phyloP scores from a whole-genome alignment of 441 rosid species.

The Aleurites moluccanus region DNA sequence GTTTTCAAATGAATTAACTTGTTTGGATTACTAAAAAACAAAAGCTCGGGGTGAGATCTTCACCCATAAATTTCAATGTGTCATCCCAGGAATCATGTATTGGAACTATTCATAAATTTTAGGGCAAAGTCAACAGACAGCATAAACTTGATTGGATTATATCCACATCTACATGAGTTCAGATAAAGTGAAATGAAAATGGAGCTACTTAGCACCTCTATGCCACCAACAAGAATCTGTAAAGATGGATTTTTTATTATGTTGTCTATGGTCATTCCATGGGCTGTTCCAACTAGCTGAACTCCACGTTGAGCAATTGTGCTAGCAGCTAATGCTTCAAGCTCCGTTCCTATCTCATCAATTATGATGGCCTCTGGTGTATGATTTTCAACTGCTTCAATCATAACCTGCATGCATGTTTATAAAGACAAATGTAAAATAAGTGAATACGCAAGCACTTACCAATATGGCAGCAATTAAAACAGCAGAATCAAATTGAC shows the following conservation, averaged over 20 bases:
- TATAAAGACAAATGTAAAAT: slow-evolving; percentile 16
- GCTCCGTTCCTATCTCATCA: slow-evolving; percentile 96
- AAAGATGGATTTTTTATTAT: slow-evolving; percentile 88
- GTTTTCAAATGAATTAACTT: slow-evolving; percentile 27
- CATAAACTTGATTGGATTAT: neutral
- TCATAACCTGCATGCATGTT: slow-evolving; percentile 68
- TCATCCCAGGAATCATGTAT: neutral
- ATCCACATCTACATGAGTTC: slow-evolving; percentile 5
- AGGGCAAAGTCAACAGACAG: slow-evolving; percentile 2
- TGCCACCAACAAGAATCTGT: slow-evolving; percentile 89
- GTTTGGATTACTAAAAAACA: slow-evolving; percentile 3
- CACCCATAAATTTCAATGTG: neutral
- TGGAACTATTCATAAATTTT: slow-evolving; percentile 7
- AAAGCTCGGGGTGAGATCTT: neutral
- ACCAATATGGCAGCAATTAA: neutral
- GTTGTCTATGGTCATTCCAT: slow-evolving; percentile 90
- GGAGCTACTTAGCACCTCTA: slow-evolving; percentile 54
- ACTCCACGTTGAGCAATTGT: slow-evolving; percentile 98
- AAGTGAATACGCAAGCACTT: neutral
- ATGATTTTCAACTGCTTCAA: slow-evolving; percentile 98
- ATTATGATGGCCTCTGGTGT: slow-evolving; percentile 90
- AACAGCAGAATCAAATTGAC: slow-evolving; percentile 24
- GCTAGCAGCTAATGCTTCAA: slow-evolving; percentile 95
- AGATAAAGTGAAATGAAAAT: slow-evolving; percentile 15
- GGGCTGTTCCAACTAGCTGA: slow-evolving; percentile 95